Percentiles rank a stretch among this genome's conserved stretches.
phyloP scores from a whole-genome alignment of 2,329 filamentous ascomycete genomes.

The Didymellaceae sp. region DNA sequence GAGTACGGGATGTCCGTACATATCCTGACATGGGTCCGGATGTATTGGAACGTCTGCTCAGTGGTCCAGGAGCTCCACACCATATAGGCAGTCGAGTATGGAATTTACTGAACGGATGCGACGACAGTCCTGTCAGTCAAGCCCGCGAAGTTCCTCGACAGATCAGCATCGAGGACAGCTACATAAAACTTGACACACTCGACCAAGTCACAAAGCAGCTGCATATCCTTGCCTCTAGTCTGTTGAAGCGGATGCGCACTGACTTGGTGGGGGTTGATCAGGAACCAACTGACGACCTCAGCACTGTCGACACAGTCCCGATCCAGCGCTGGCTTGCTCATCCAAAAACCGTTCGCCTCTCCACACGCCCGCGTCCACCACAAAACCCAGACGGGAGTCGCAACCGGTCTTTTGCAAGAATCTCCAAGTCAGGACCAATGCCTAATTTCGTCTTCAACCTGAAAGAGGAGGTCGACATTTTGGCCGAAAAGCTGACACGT shows the following conservation, averaged over 20 bases:
- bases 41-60: constrained; percentile 71
- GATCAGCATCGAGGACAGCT: constrained; percentile 95
- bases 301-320: not conserved
- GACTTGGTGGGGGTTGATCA: constrained; percentile 70
- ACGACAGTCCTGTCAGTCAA: constrained; percentile 74
- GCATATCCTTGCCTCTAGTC: constrained; percentile 68
- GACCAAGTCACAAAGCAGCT: constrained; percentile 72
- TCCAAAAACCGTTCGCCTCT: constrained; percentile 81
- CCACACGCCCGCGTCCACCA: constrained; percentile 69
- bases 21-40: constrained; percentile 68
- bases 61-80: constrained; percentile 71
- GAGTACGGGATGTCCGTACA: constrained; percentile 69
- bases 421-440: constrained; percentile 76
- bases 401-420: constrained; percentile 68
- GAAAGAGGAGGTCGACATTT: constrained; percentile 61
- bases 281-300: constrained; percentile 3
- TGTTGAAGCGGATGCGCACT: constrained; percentile 78
- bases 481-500: constrained; percentile 72
- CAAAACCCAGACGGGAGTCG: constrained; percentile 61
- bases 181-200: constrained; percentile 71
- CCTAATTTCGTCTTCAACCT: constrained; percentile 76
- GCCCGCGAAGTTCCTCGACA: constrained; percentile 78
- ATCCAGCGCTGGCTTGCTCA: constrained; percentile 73
- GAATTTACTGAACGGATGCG: constrained; percentile 80
- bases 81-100: constrained; percentile 77